These are phyloP conservation scores for Cydonia oblonga DNA, from an alignment of 331 rosid species.

Conservation along the genomic window DNA sequence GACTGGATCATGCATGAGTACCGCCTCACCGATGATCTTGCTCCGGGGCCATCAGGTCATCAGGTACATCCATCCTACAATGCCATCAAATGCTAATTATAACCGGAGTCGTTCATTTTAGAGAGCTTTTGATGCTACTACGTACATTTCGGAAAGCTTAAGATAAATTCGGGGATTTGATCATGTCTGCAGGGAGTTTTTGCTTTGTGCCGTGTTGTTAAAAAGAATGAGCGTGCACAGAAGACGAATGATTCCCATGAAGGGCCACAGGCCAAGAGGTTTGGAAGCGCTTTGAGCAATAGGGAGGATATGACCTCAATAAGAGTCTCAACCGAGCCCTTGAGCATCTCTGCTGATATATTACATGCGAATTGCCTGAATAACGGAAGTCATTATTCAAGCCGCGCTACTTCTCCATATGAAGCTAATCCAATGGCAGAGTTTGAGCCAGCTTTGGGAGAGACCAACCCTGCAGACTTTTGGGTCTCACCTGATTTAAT, in stretches of 20 bases:
- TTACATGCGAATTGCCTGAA: conserved; percentile 27
- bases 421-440: conserved; percentile 27
- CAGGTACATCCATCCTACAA: conserved; percentile 28
- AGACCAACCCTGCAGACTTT: conserved; percentile 35
- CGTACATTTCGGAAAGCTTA: not conserved
- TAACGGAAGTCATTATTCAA: conserved; percentile 41
- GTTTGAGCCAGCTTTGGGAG: conserved; percentile 31
- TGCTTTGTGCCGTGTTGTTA: conserved; percentile 79
- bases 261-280: conserved; percentile 32
- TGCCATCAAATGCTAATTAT: not conserved
- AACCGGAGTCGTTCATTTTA: no score
- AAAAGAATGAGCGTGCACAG: conserved; percentile 47
- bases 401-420: conserved; percentile 35
- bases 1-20: conserved; percentile 94
- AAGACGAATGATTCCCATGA: conserved; percentile 30
- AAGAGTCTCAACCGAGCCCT: conserved; percentile 20
- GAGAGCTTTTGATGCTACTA: not conserved
- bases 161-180: not conserved
- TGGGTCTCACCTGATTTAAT: conserved; percentile 75
- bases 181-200: conserved; percentile 44
- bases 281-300: conserved; percentile 26
- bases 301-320: conserved; percentile 26
- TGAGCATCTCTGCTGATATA: conserved; percentile 28
- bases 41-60: conserved; percentile 38
- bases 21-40: conserved; percentile 59